A percentile compares a stretch with the other conserved stretches of the same genome.
Evolutionary conservation across 148 eudicot species (phyloP).

Genomic region (Amaranthus cruentus): DNA sequence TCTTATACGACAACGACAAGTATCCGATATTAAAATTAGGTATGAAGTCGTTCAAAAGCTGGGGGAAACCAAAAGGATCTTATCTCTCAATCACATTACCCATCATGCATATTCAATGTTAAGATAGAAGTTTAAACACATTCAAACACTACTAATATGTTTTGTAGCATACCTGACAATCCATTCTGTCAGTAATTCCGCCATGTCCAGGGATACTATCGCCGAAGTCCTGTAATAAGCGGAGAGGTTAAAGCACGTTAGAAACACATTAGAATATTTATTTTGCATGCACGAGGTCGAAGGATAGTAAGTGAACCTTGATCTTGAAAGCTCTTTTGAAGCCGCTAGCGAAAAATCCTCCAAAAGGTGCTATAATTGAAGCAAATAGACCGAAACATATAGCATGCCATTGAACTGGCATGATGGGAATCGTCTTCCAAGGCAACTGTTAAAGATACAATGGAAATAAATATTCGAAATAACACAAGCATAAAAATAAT

Average conservation of each 20-base stretch:
- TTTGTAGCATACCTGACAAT: slow-evolving; percentile 72
- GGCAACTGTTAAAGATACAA: slow-evolving; percentile 56
- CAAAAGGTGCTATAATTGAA: slow-evolving; percentile 97
- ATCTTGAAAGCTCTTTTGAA: slow-evolving; percentile 98
- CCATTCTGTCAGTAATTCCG: slow-evolving; percentile 98
- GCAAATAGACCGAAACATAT: slow-evolving; percentile 81
- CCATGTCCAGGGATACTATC: slow-evolving; percentile 99
- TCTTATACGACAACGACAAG: too few species aligned
- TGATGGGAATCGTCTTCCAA: slow-evolving; percentile 67
- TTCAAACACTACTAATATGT: not conserved
- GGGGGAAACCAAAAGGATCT: not conserved
- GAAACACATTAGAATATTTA: not conserved
- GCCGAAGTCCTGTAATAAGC: slow-evolving; percentile 74
- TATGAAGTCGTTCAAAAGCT: not conserved
- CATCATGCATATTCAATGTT: not conserved
- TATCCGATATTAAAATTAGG: too few species aligned
- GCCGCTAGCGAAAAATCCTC: slow-evolving; percentile 98
- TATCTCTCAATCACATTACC: not conserved
- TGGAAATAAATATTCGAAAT: not conserved
- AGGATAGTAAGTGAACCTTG: slow-evolving; percentile 45
- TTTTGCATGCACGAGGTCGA: not conserved
- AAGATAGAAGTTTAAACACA: not conserved
- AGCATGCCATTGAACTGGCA: slow-evolving; percentile 98
- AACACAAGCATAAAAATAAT: not conserved
- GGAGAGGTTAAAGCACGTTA: not conserved